Base-by-base conservation (phyloP, 2,329 filamentous ascomycete species). In the Cercospora berteroae region DNA sequence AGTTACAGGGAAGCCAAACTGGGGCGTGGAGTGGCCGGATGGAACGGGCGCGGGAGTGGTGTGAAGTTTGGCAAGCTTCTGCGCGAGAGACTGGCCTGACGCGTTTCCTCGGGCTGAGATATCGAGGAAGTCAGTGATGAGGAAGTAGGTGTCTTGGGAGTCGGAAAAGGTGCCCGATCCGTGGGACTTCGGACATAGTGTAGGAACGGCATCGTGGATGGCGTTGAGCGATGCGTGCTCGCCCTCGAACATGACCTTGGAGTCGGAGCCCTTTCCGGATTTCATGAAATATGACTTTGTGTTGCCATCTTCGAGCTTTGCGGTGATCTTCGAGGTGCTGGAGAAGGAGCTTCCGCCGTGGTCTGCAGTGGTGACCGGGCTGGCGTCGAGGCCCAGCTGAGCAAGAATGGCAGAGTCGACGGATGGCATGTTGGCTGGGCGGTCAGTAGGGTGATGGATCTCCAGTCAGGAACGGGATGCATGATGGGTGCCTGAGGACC, bases 211-310 rank as follows among this genome's bases (percentile, higher is more conserved):
- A 56, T 82, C 76, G 76, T 93, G 86, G 71, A 98, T 91, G 63
- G 93, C 91, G 75, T 93, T 94, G 64, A 97, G 87, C 2, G 92
- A 96, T 60, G 87, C 86, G 76, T 93, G 90, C 79, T 97, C 94
- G 68, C 94, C 90, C 79, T 82, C 80, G 75, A 94, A 93, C 90
- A 94, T 94, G 39, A 84, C 71, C 57, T 86, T 84, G 0, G 89
- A 85, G 18, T 86, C 84, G 2, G 80, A 75, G 0, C 89, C 89
- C 4, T 78, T 79, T 0, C 88, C 89, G 0, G 85, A 91, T 79
- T 94, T 94, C 78, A 94, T 86, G 77, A 94, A 94, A 74, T 86
- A 93, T 20, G 82, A 80, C 70, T 81, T 82, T 1, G 83, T 80
- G 52, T 80, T 80, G 31, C 85, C 87, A 72, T 87, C 80, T 16